phyloP scores from a whole-genome alignment of 202 grass and related monocot genomes.

The Digitaria exilis region DNA sequence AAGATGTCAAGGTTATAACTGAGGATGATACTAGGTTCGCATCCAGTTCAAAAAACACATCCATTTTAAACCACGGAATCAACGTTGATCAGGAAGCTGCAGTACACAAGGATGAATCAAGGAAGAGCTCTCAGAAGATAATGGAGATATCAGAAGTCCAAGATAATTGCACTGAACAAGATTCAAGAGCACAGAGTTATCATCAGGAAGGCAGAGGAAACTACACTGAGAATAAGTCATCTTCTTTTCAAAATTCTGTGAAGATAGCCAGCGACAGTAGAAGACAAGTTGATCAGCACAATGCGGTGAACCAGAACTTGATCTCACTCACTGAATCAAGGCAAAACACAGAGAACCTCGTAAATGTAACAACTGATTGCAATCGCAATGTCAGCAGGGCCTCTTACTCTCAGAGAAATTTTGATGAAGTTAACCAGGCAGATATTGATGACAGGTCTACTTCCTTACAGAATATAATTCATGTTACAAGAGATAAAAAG shows the following conservation, averaged over 20 bases:
- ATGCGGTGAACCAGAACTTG: slow-evolving; percentile 39
- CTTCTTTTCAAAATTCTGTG: slow-evolving; percentile 52
- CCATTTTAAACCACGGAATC: slow-evolving; percentile 45
- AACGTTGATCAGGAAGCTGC: slow-evolving; percentile 35
- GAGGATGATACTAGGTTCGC: slow-evolving; percentile 62
- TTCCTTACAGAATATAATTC: slow-evolving; percentile 65
- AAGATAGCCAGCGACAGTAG: slow-evolving; percentile 40
- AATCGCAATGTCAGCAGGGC: slow-evolving; percentile 31
- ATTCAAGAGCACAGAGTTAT: slow-evolving; percentile 27
- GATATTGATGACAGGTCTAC: slow-evolving; percentile 62
- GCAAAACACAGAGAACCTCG: slow-evolving; percentile 42
- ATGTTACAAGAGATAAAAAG: slow-evolving; percentile 66
- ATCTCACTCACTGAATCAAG: slow-evolving; percentile 39
- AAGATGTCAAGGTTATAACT: slow-evolving; percentile 63
- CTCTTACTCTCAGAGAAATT: slow-evolving; percentile 40
- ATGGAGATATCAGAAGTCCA: slow-evolving; percentile 50
- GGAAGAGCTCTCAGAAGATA: slow-evolving; percentile 41
- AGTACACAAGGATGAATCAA: slow-evolving; percentile 40
- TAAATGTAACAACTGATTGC: slow-evolving; percentile 37
- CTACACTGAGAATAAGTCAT: slow-evolving; percentile 42
- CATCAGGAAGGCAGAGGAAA: slow-evolving; percentile 41
- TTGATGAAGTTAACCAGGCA: slow-evolving; percentile 42
- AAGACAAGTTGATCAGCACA: slow-evolving; percentile 31
- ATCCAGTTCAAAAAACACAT: slow-evolving; percentile 50
- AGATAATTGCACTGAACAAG: slow-evolving; percentile 16